Conservation (phyloP, 768 basidiomycete genomes). For the Mycena alexandri region DNA sequence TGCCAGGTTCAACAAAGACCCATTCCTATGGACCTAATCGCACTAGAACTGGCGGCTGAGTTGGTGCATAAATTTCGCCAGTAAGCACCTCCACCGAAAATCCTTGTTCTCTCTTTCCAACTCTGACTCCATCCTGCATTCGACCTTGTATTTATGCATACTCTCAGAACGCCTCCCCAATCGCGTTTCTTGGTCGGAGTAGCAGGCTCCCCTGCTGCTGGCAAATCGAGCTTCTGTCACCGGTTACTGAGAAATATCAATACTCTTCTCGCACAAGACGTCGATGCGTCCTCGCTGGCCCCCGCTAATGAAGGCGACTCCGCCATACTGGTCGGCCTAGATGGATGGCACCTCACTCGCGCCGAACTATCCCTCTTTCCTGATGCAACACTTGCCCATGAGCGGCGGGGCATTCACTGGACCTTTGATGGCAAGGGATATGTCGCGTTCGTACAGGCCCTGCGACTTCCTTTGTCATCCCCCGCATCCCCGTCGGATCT, state of each 20-base stretch:
- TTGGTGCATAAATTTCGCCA: conserved; percentile 30
- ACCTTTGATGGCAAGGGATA: conserved; percentile 88
- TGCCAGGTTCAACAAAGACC: no score
- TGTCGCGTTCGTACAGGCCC: conserved; percentile 69
- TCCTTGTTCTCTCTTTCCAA: no score
- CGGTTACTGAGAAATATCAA: conserved; percentile 70
- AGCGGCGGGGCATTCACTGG: conserved; percentile 88
- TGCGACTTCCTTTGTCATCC: conserved; percentile 57
- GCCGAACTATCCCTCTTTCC: conserved; percentile 81
- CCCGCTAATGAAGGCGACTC: conserved; percentile 29
- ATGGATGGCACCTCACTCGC: conserved; percentile 93
- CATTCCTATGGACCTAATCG: conserved; percentile 24
- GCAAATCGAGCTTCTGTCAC: conserved; percentile 84
- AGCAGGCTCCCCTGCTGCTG: conserved; percentile 86
- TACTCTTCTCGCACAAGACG: conserved; percentile 17
- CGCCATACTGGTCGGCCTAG: conserved; percentile 82
- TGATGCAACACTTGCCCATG: conserved; percentile 75
- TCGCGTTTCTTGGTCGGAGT: conserved; percentile 78
- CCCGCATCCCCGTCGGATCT: conserved; percentile 26
- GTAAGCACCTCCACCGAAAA: conserved; percentile 22
- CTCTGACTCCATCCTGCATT: not conserved
- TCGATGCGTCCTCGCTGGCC: not conserved
- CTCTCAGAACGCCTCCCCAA: conserved; percentile 48
- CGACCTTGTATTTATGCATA: no score
- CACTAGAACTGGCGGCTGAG: conserved; percentile 24